Evolutionary conservation across 495 filamentous ascomycete species (phyloP).

Genomic region (Penicillium atrosanguineum): DNA sequence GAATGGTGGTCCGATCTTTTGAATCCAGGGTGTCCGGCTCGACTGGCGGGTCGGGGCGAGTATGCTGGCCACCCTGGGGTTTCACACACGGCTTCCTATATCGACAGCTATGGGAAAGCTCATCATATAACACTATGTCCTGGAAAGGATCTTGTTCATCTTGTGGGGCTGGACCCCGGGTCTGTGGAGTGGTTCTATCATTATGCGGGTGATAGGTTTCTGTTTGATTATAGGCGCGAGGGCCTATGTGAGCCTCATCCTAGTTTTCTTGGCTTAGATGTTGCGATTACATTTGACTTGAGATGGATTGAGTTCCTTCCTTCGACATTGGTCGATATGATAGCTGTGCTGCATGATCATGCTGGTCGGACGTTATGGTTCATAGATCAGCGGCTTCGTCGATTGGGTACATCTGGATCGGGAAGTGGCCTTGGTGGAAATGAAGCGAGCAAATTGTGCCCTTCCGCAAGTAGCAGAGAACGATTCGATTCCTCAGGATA

Average conservation of each 20-base stretch:
- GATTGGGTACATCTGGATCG: neutral
- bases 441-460: no score
- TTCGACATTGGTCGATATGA: neutral
- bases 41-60: neutral
- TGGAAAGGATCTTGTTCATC: neutral
- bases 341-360: neutral
- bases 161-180: neutral
- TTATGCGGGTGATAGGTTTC: slow-evolving; percentile 2
- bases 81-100: neutral
- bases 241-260: neutral
- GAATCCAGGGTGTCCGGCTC: neutral
- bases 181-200: slow-evolving; percentile 1
- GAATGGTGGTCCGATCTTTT: slow-evolving; percentile 3
- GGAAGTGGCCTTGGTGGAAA: no score
- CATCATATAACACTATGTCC: neutral
- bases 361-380: neutral
- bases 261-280: neutral
- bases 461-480: neutral
- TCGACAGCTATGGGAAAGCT: neutral
- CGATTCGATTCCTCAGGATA: neutral
- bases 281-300: neutral
- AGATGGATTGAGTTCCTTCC: neutral
- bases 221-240: neutral
- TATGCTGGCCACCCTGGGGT: neutral
- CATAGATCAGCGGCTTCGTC: slow-evolving; percentile 1